Percentiles rank a stretch among this genome's conserved stretches.
phyloP scores from a whole-genome alignment of 2,329 filamentous ascomycete species.

The Diaporthe amygdali region DNA sequence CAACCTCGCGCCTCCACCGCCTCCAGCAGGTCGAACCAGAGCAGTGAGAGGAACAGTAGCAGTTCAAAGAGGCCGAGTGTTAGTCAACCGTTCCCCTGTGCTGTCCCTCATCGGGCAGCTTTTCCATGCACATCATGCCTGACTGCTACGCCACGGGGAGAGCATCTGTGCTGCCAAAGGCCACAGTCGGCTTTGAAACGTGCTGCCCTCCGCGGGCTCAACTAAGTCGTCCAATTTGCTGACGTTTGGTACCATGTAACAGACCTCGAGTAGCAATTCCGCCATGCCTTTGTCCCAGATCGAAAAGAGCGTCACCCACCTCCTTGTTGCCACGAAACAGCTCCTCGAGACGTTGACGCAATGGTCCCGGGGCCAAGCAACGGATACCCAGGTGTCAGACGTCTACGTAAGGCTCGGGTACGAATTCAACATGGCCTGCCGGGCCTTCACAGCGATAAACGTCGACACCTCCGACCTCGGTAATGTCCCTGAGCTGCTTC shows the following conservation, averaged over 20 bases:
- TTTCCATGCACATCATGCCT: constrained; percentile 22
- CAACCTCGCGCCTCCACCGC: constrained; percentile 69
- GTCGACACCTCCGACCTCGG: constrained; percentile 94
- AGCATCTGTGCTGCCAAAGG: neutral
- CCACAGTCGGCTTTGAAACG: neutral
- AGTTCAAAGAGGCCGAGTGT: constrained; percentile 62
- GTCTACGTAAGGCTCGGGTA: constrained; percentile 97
- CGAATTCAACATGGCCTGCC: constrained; percentile 98
- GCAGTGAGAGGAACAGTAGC: constrained; percentile 41
- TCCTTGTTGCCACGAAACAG: constrained; percentile 96
- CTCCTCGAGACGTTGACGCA: constrained; percentile 95
- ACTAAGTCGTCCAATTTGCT: constrained; percentile 25
- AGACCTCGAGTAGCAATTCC: constrained; percentile 57
- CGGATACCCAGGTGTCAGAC: constrained; percentile 94
- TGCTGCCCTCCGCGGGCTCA: neutral
- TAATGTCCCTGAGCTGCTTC: constrained; percentile 89
- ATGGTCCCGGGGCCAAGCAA: constrained; percentile 93
- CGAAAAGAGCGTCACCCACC: constrained; percentile 97
- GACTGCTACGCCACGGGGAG: neutral
- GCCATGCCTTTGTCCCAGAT: constrained; percentile 89
- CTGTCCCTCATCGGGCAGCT: constrained; percentile 13
- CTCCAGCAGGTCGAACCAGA: constrained; percentile 61
- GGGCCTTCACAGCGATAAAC: constrained; percentile 94
- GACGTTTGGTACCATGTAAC: constrained; percentile 33
- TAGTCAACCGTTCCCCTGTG: constrained; percentile 41